Base-by-base conservation (phyloP, 352 stramenopile species). In the Phytopythium oedochilum region DNA sequence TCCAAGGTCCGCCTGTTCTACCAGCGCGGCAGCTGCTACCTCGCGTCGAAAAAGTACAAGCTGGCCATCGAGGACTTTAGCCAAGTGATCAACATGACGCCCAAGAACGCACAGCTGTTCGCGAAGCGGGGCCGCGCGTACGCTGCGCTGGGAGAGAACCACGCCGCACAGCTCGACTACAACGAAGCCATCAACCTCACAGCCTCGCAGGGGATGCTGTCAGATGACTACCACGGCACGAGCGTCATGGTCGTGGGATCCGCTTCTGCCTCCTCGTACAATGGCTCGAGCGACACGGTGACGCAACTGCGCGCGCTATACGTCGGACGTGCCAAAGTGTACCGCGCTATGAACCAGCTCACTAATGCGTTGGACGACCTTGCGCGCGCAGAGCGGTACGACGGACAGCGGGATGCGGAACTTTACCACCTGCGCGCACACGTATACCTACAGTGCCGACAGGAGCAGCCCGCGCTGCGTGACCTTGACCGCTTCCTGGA, bases 401-500 rank as follows among this genome's bases (percentile, higher is more conserved):
- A 70, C 20, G 81, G 78, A n/a, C 56, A 81, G 46, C 66, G 78
- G 4, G 76, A 88, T 49, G 58, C 69, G 1, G 66, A 81, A n/a
- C 58, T 89, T 5, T 88, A 74, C 64, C 78, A 85, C 49, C 64
- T 84, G 28, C 81, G 81, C 25, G 72, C 81, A 5, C 63, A 78
- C 18, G 43, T 92, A 15, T 79, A 75, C 38, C 20, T 75, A 11
- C 66, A 78, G 48, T 78, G 71, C 53, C 65, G 70, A 36, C 72
- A 89, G 39, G 61, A 75, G 11, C 17, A 44, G 9, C 60, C 83
- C 8, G 81, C 81, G 17, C 50, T 89, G 38, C 48, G 60, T 9
- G 81, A 88, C 38, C 66, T 88, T n/a, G 76, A 89, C 58, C 65
- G 66, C n/a, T 83, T 86, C 47, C 55, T 90, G 20, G 78, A 91